phyloP scores from a whole-genome alignment of 2,329 filamentous ascomycete genomes.

The Cladosporium phlei region DNA sequence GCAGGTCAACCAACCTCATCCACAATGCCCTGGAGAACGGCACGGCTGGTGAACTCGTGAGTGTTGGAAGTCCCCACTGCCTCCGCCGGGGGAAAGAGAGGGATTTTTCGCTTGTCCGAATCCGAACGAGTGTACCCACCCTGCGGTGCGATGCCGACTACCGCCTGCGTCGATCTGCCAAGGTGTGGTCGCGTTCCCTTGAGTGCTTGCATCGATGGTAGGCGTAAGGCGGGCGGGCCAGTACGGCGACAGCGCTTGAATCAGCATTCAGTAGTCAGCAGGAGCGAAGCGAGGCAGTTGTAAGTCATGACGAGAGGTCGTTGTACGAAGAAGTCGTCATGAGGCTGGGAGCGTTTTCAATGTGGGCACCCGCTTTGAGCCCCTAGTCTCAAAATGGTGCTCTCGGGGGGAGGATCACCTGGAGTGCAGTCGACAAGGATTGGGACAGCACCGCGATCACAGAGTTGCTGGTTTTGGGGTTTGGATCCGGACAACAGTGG shows the following conservation, averaged over 20 bases:
- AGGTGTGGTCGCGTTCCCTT: conserved; percentile 1
- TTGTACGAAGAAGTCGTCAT: background rate
- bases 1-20: conserved; percentile 5
- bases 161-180: conserved; percentile 11
- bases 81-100: conserved; percentile 9
- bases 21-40: conserved; percentile 8
- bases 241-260: conserved; percentile 1
- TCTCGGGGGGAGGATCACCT: no score
- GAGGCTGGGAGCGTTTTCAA: conserved; percentile 11
- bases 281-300: background rate
- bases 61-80: conserved; percentile 13
- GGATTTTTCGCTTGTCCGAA: conserved; percentile 12
- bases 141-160: conserved; percentile 10
- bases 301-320: conserved; percentile 12
- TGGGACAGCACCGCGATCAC: no score
- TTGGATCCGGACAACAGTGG: no score
- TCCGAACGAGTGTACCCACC: no score
- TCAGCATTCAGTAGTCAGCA: background rate
- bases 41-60: background rate
- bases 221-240: conserved; percentile 1
- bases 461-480: no score
- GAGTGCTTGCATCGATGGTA: conserved; percentile 2
- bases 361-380: conserved; percentile 12
- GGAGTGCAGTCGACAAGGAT: no score
- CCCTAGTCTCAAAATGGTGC: no score